Evolutionary conservation across 768 basidiomycete species (phyloP), one percentile per base, ranked within the genome.

Genomic region (Amyloporia xantha): DNA sequence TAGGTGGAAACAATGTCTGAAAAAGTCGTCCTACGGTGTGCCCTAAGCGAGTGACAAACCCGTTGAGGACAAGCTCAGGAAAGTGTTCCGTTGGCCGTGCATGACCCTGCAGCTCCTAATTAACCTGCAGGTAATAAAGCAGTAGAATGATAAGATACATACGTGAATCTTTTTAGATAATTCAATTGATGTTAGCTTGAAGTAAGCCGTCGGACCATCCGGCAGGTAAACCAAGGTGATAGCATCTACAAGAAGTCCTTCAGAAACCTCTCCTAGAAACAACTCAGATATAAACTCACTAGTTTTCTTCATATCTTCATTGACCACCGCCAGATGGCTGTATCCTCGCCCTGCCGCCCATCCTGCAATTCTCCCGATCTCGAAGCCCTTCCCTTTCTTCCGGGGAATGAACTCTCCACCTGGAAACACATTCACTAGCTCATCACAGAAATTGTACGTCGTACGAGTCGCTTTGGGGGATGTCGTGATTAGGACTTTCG

Each of bases 11-110:
- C 19, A 93, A 77, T 1, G 93, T 93, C 59, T 96, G 95, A 69
- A 98, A 95, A 76, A 99, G 86, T 21, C 92, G 79, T 13, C 96
- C 96, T 44, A 97, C 82, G 13, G 84, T 82, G 62, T 96, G 90
- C 36, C 96, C 96, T 17, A 99, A 81, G 12, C 90, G 80, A 0
- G 96, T 98, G 1, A 89, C 86, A 62, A 99, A 97, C 55, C 84
- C 84, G 66, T 97, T 97, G 26, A 99, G 74, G 47, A 98, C 87
- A 35, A 98, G 82, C 66, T 99, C 96, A 36, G 96, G 96, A 59
- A 88, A 75, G 64, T 99, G 96, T 2, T 91, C 79, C 3, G 94
- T 94, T 24, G 94, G 82, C 54, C 87, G 79, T 28, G 93, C 96
- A 67, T 95, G 95, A 17, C 91, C 91, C 90, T 94, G 24, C 30